These are phyloP conservation scores for Pyricularia sp. DNA, from an alignment of 2,329 filamentous ascomycete genomes.

Conservation along the genomic window DNA sequence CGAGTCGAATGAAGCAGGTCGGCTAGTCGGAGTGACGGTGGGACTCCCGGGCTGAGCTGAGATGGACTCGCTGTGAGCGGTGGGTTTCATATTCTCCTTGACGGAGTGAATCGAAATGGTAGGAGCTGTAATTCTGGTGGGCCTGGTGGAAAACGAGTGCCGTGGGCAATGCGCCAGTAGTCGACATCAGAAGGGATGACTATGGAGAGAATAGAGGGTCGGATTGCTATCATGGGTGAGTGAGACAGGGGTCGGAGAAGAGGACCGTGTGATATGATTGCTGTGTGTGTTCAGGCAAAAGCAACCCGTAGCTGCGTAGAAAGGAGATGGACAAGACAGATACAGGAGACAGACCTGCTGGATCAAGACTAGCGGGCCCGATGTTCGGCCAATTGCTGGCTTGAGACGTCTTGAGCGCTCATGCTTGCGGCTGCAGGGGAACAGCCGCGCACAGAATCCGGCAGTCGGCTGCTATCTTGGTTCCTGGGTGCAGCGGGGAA, in stretches of 20 bases:
- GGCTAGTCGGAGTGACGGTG: not conserved
- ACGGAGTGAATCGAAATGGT: not conserved
- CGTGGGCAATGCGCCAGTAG: not conserved
- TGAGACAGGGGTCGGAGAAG: not conserved
- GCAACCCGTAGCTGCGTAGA: not conserved
- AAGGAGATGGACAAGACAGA: not conserved
- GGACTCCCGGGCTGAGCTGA: not conserved
- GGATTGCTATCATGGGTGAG: not conserved
- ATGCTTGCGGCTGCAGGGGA: not conserved
- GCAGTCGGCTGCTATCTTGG: not conserved
- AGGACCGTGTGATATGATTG: not conserved
- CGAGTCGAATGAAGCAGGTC: not conserved
- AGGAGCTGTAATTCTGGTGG: not conserved
- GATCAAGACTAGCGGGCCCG: not conserved
- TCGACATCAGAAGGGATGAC: not conserved
- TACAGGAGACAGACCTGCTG: not conserved
- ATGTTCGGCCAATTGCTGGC: not conserved
- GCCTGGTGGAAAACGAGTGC: not conserved
- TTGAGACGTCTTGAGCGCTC: not conserved
- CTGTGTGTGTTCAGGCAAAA: not conserved
- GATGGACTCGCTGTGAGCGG: not conserved
- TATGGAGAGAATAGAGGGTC: not conserved
- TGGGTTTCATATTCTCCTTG: not conserved
- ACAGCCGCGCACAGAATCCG: not conserved
- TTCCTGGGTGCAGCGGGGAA: not conserved